Conservation (phyloP, 805 yeast species). For the Yarrowia sp. region DNA sequence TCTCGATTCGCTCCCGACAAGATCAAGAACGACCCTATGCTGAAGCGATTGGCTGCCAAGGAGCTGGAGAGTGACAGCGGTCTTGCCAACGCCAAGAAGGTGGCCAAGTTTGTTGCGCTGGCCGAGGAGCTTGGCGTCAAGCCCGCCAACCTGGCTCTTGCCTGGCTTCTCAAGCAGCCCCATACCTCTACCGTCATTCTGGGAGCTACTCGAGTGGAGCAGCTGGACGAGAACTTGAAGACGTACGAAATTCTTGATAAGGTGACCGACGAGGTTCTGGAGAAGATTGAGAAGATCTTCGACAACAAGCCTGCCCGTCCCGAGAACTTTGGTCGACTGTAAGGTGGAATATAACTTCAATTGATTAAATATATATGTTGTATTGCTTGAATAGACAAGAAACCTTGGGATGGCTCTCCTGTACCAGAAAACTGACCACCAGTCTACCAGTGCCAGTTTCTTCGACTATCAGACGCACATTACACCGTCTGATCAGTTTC, state of each 20-base stretch:
- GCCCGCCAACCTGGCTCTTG: conserved; percentile 48
- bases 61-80: conserved; percentile 45
- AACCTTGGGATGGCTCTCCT: too few species aligned
- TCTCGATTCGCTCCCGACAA: conserved; percentile 44
- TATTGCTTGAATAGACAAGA: too few species aligned
- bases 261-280: conserved; percentile 46
- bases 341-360: neutral
- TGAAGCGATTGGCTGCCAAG: conserved; percentile 38
- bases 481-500: too few species aligned
- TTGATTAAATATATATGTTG: too few species aligned
- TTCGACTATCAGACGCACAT: too few species aligned
- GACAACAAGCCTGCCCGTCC: conserved; percentile 45
- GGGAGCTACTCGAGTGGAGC: conserved; percentile 48
- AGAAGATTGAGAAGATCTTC: conserved; percentile 46
- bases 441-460: too few species aligned
- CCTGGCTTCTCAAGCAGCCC: conserved; percentile 48
- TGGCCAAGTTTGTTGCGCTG: conserved; percentile 43
- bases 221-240: conserved; percentile 46
- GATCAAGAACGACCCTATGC: conserved; percentile 38
- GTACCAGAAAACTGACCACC: too few species aligned
- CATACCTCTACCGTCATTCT: conserved; percentile 48
- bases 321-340: conserved; percentile 14
- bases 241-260: conserved; percentile 47
- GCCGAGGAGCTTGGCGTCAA: conserved; percentile 47
- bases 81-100: conserved; percentile 44